phyloP scores from a whole-genome alignment of 352 stramenopile genomes.

The Phytopythium cucurbitacearum region DNA sequence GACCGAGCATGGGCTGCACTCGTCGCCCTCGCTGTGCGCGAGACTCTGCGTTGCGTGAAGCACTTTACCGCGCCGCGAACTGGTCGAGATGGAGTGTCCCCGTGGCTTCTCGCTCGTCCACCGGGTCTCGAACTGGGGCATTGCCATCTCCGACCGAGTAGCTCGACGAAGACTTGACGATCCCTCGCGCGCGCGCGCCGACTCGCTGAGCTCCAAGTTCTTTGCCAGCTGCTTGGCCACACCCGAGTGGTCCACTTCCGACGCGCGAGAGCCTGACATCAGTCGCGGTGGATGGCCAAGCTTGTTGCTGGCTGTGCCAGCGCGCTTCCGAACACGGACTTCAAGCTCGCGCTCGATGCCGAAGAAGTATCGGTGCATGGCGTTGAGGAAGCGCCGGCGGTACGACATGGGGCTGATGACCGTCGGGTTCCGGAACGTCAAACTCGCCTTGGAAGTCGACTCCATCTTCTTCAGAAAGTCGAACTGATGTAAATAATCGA shows the following conservation, averaged over 20 bases:
- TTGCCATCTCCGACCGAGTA: slow-evolving; percentile 16
- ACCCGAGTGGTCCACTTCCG: neutral
- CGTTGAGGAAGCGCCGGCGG: slow-evolving; percentile 74
- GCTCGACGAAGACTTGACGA: neutral
- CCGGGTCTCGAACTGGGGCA: slow-evolving; percentile 24
- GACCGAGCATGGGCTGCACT: slow-evolving; percentile 35
- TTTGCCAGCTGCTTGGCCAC: slow-evolving; percentile 5
- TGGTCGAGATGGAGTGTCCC: slow-evolving; percentile 43
- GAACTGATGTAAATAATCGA: slow-evolving; percentile 87
- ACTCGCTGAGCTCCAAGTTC: slow-evolving; percentile 13
- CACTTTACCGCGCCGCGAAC: slow-evolving; percentile 7
- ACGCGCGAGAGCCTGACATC: slow-evolving; percentile 7
- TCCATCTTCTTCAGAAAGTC: slow-evolving; percentile 90
- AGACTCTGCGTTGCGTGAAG: slow-evolving; percentile 10
- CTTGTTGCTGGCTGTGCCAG: slow-evolving; percentile 12
- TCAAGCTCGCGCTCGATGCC: slow-evolving; percentile 75
- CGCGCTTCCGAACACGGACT: slow-evolving; percentile 58
- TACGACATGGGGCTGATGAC: slow-evolving; percentile 83
- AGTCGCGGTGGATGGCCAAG: slow-evolving; percentile 2
- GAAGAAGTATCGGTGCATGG: slow-evolving; percentile 79
- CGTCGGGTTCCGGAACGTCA: slow-evolving; percentile 81
- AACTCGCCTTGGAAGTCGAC: slow-evolving; percentile 79
- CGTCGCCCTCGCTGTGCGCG: slow-evolving; percentile 39
- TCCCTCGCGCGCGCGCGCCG: slow-evolving; percentile 10
- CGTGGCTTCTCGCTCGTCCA: slow-evolving; percentile 39